Evolutionary conservation across 495 filamentous ascomycete genomes (phyloP), one percentile per base, ranked within the genome.

Genomic region (Clavariopsis aquatica): DNA sequence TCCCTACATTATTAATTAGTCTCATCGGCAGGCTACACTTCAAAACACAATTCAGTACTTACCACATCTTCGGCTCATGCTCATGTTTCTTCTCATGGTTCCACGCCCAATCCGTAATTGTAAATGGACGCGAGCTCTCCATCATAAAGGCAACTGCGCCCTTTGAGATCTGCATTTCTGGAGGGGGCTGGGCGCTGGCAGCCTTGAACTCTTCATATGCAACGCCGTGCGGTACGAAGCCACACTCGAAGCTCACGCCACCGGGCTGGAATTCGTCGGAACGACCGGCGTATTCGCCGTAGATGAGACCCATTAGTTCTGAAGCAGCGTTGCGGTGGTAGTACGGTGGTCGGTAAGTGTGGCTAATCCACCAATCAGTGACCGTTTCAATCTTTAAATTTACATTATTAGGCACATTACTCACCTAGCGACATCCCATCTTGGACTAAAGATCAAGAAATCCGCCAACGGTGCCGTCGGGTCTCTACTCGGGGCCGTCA

Each of bases 131-230:
- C 22, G 73, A 74, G 43, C 77, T 82, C 73, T 86, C 84, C 60
- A 85, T 84, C 82, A 93, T 92, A 65, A 81, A 80, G 6, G 81
- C 81, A 20, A 84, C 75, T 0, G 78, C 77, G 1, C 76, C 80
- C 60, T 80, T 62, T 8, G 77, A 80, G 64, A 83, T 83, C 22
- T 76, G 75, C 77, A 77, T 80, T 27, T 73, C 77, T 0, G 79
- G 79, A 2, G 78, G 79, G 3, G 64, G 45, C 22, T 65, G 64
- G 9, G 77, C 77, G 31, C 85, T 82, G 9, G 83, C 84, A 2
- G 81, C 82, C 36, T 86, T 85, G 60, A 85, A 88, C 75, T 88
- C 83, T 49, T 86, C 85, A 28, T 86, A 87, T 17, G 80, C 85
- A 17, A 83, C 79, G 15, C 83, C 83, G 58, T 87, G 83, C 12